These are phyloP conservation scores for Russula emetica DNA, from an alignment of 768 basidiomycete species.

Conservation along the genomic window DNA sequence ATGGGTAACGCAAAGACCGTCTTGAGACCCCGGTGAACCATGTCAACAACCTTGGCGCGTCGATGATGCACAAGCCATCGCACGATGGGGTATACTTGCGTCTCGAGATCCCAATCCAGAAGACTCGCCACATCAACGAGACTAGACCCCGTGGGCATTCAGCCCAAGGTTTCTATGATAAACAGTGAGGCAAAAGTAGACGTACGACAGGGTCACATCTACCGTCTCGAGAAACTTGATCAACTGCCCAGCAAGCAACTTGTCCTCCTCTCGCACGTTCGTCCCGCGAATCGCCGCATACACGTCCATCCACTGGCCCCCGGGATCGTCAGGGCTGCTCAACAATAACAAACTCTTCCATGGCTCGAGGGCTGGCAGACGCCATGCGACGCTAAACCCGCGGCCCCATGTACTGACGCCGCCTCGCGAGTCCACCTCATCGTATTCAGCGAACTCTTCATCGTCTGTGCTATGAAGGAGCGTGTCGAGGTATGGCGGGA, in stretches of 20 bases:
- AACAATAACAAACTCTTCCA: slow-evolving; percentile 90
- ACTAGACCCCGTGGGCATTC: slow-evolving; percentile 31
- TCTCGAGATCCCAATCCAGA: slow-evolving; percentile 78
- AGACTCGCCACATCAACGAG: slow-evolving; percentile 75
- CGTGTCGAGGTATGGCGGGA: slow-evolving; percentile 74
- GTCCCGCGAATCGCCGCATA: slow-evolving; percentile 56
- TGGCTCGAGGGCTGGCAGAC: slow-evolving; percentile 67
- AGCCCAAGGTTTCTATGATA: neutral
- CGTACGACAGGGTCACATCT: slow-evolving; percentile 73
- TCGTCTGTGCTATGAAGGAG: slow-evolving; percentile 66
- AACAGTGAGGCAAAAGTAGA: slow-evolving; percentile 21
- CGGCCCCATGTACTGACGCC: slow-evolving; percentile 57
- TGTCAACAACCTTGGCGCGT: slow-evolving; percentile 84
- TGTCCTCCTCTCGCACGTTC: slow-evolving; percentile 60
- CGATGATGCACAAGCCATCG: slow-evolving; percentile 89
- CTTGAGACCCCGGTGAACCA: slow-evolving; percentile 71
- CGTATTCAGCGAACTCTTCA: slow-evolving; percentile 45
- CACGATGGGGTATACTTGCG: slow-evolving; percentile 85
- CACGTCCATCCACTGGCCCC: slow-evolving; percentile 46
- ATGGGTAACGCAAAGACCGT: slow-evolving; percentile 77
- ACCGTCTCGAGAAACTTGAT: slow-evolving; percentile 72
- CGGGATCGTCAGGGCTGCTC: slow-evolving; percentile 48
- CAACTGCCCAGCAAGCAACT: slow-evolving; percentile 63
- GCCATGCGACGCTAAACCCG: slow-evolving; percentile 69
- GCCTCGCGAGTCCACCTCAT: slow-evolving; percentile 47